phyloP scores from a whole-genome alignment of 1,139 yeast species.

The Blastobotrys malaysiensis region DNA sequence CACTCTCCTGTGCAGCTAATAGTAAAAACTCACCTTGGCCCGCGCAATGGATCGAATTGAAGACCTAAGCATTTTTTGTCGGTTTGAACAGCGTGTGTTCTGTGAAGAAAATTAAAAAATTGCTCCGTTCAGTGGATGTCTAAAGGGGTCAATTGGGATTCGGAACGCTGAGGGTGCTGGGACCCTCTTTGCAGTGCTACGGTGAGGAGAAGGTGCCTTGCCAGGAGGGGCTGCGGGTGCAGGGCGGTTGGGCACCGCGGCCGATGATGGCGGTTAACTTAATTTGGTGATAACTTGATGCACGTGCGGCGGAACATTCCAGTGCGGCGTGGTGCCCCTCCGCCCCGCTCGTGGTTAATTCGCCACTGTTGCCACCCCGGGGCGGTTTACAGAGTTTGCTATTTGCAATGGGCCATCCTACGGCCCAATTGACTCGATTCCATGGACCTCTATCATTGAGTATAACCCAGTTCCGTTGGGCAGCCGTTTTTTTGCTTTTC shows the following conservation, averaged over 20 bases:
- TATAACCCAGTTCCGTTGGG: no score
- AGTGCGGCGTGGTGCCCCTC: slow-evolving; percentile 13
- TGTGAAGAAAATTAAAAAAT: background rate
- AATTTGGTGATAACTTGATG: no score
- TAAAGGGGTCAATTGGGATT: background rate
- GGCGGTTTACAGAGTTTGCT: no score
- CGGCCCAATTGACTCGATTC: no score
- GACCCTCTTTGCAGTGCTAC: background rate
- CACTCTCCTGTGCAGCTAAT: background rate
- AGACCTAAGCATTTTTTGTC: slow-evolving; percentile 8
- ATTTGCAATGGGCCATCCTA: no score
- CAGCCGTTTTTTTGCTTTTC: no score
- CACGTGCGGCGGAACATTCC: no score
- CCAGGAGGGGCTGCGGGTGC: background rate
- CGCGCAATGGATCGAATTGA: slow-evolving; percentile 11
- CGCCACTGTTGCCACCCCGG: no score
- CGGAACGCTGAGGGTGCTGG: background rate
- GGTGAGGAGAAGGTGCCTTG: background rate
- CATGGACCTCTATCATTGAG: no score
- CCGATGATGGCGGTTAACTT: background rate
- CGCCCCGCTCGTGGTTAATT: no score
- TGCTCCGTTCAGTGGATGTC: background rate
- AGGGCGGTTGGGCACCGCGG: background rate
- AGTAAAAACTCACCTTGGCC: background rate
- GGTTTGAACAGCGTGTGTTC: background rate